Evolutionary conservation across 2,329 filamentous ascomycete genomes (phyloP), one percentile per base, ranked within the genome.

Genomic region (Pseudogymnoascus sp.): DNA sequence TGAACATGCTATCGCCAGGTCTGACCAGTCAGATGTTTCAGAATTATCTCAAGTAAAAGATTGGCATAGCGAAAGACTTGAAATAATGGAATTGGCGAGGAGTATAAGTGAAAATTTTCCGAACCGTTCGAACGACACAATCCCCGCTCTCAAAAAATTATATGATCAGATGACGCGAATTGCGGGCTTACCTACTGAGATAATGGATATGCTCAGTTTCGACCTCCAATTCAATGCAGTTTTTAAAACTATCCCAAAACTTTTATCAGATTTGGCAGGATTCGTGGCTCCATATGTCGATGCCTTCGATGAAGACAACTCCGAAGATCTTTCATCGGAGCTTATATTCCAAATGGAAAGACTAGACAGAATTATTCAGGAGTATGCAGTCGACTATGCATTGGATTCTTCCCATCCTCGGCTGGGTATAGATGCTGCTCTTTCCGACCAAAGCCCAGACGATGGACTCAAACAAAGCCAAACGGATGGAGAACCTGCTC

Each of bases 221-320:
- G 50, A 56, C 10, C 50, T 56, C 50, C 50, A 56, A 21, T 56
- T 56, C 19, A 56, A 56, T 33, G 50, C 50, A 33, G 50, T 56
- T 33, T 56, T 33, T 15, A 56, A 56, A 56, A 33, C 50, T n/a
- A 56, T 56, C 11, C 50, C 29, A 19, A 56, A 19, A 5, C 29
- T 56, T 33, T 33, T 56, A 7, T 13, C 2, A 21, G n/a, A 56
- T 4, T 56, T 56, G 7, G 3, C 15, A 9, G 17, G 33, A 31
- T 2, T 50, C 9, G 44, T 26, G 23, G 26, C 10, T 17, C 2
- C 10, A 33, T 10, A 7, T 6, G 15, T 13, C 26, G 26, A 19
- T 9, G n/a, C n/a, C 23, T 29, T 7, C 26, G 26, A 29, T 29
- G 10, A 10, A 53, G 46, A 33, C 29, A 29, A 19, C n/a, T 15